Percentiles rank a stretch among this genome's conserved stretches.
phyloP scores from a whole-genome alignment of 2,329 filamentous ascomycete genomes.

The Sclerotinia sclerotiorum region DNA sequence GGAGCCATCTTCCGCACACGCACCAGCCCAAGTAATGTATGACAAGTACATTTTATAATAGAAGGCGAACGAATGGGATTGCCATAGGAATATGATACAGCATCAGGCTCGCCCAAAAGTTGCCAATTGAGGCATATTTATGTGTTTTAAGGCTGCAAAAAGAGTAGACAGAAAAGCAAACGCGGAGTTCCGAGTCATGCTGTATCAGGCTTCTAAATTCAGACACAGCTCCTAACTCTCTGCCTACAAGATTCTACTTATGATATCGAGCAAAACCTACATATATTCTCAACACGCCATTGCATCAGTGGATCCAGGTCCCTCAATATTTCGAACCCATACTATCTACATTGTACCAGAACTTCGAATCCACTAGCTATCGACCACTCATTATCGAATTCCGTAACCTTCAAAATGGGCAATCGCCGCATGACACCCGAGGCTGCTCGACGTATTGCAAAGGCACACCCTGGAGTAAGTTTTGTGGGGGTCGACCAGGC shows the following conservation, averaged over 20 bases:
- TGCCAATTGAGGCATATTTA: neutral
- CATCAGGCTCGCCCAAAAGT: neutral
- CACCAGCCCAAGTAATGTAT: slow-evolving; percentile 7
- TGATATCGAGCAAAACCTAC: neutral
- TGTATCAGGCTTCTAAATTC: neutral
- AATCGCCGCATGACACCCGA: slow-evolving; percentile 1
- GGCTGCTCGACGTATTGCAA: slow-evolving; percentile 14
- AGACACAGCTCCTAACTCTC: neutral
- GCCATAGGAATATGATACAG: neutral
- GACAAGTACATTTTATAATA: neutral
- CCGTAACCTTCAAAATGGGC: neutral
- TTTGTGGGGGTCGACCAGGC: neutral
- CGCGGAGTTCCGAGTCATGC: neutral
- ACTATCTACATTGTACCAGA: neutral
- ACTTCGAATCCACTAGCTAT: neutral
- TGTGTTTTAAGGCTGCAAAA: neutral
- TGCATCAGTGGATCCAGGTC: neutral
- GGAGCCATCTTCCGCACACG: neutral
- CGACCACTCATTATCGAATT: neutral
- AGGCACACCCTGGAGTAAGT: slow-evolving; percentile 12
- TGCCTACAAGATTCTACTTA: neutral
- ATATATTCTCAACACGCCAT: neutral
- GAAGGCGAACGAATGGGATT: slow-evolving; percentile 6
- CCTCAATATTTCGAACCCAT: neutral
- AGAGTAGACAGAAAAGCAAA: neutral